Base-by-base conservation (phyloP, 768 basidiomycete genomes). In the Boletus sensibilis region DNA sequence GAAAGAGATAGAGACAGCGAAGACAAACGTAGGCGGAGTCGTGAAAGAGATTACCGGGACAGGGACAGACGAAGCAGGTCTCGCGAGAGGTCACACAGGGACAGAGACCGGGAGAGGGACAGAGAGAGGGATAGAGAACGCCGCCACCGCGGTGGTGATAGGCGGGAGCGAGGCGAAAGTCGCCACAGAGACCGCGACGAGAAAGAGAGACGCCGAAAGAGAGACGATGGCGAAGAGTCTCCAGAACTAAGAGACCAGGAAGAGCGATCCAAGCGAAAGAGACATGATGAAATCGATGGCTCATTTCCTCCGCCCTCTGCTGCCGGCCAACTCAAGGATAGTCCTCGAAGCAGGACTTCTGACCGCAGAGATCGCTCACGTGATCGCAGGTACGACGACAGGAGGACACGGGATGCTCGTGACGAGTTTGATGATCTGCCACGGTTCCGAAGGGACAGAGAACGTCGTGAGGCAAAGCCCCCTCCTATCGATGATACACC, bases 261-360 rank as follows among this genome's bases (percentile, higher is more conserved):
- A 49, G 82, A 84, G 35, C 82, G 86, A 51, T 72, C 74, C 46
- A 92, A 92, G 69, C 80, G 88, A 68, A 88, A 83, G 72, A 77
- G 77, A 61, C 76, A 78, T 31, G 84, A 86, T 61, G 85, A 83
- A 53, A 76, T 72, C 44, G 72, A 76, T 34, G 80, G 81, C 53
- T 75, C 75, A 40, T 73, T 75, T 27, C 70, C 72, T 58, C 71
- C 76, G 45, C 74, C 76, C 52, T 78, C 81, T 27, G 34, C 60
- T 55, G 16, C 59, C 7, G 56, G 57, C 44, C 67, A 57, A 35
- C 70, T 76, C 59, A 72, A 79, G 66, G 80, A 82, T 61, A 83
- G 80, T 62, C 82, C 82, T 45, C 72, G 65, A 60, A 76, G 76
- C 61, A 75, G 72, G 72, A 65, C 68, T 64, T 67, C 75, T 64